Evolutionary conservation across 2,329 filamentous ascomycete genomes (phyloP).

Genomic region (Tolypocladium ophioglossoides): DNA sequence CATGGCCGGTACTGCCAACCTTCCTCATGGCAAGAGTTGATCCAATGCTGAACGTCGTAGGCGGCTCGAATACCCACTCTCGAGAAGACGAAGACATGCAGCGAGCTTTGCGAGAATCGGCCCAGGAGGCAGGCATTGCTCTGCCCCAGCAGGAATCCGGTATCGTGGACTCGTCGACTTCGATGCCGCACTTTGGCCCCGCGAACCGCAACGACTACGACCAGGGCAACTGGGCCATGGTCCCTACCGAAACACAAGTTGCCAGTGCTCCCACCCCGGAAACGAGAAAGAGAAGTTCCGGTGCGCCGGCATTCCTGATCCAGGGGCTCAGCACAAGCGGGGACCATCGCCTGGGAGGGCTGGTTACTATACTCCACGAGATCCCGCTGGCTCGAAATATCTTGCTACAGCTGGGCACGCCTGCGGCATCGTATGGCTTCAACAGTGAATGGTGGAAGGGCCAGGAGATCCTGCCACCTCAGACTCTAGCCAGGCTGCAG

Average conservation of each 20-base stretch:
- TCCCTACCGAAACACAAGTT: slow-evolving; percentile 24
- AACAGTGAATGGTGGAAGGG: slow-evolving; percentile 54
- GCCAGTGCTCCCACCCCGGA: slow-evolving; percentile 22
- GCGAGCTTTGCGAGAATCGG: slow-evolving; percentile 45
- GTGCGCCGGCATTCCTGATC: slow-evolving; percentile 41
- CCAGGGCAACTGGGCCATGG: slow-evolving; percentile 47
- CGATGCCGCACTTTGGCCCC: slow-evolving; percentile 45
- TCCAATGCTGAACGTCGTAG: slow-evolving; percentile 12
- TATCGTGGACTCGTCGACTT: slow-evolving; percentile 27
- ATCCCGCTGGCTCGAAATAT: slow-evolving; percentile 49
- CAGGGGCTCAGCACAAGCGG: slow-evolving; percentile 20
- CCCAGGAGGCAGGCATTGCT: slow-evolving; percentile 37
- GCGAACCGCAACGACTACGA: slow-evolving; percentile 47
- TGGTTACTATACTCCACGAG: slow-evolving; percentile 48
- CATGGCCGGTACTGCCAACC: slow-evolving; percentile 26
- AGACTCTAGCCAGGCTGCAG: slow-evolving; percentile 22
- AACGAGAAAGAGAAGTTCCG: slow-evolving; percentile 28
- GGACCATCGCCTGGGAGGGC: slow-evolving; percentile 36
- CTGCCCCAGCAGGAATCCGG: slow-evolving; percentile 38
- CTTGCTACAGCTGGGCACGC: slow-evolving; percentile 32
- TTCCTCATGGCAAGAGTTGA: not conserved
- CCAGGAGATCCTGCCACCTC: slow-evolving; percentile 33
- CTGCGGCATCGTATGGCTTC: slow-evolving; percentile 40
- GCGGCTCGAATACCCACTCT: slow-evolving; percentile 22
- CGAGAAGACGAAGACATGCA: slow-evolving; percentile 47